Evolutionary conservation across 1,284 basidiomycete species (phyloP).

Genomic region (Microbotryum lychnidis-dioicae): DNA sequence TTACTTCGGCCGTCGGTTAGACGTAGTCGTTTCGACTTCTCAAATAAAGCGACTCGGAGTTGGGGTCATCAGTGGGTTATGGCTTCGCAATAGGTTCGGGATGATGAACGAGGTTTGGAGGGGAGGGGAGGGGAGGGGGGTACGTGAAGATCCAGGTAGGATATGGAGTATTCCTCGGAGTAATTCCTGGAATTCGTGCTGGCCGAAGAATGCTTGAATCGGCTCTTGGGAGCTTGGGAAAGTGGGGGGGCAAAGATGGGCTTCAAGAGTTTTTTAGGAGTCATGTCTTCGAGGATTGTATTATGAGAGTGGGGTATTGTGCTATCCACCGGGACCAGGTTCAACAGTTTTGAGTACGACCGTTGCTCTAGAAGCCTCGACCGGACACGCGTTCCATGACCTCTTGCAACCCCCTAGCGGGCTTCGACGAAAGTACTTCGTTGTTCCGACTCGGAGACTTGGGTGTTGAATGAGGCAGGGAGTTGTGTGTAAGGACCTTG

Average conservation of each 20-base stretch:
- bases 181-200: too few relatives aligned
- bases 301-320: not conserved
- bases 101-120: constrained; percentile 67
- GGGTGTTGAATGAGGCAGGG: constrained; percentile 18
- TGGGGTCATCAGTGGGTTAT: constrained; percentile 44
- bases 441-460: constrained; percentile 62
- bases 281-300: not conserved
- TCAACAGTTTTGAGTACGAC: constrained; percentile 90
- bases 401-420: constrained; percentile 65
- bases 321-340: constrained; percentile 62
- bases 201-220: constrained; percentile 65
- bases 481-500: too few relatives aligned
- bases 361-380: constrained; percentile 86
- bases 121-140: constrained; percentile 52
- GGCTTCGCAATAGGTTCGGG: constrained; percentile 54
- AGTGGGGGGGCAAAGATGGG: not conserved
- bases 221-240: constrained; percentile 50
- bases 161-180: constrained; percentile 46
- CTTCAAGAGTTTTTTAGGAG: not conserved
- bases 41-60: constrained; percentile 53
- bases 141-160: constrained; percentile 66
- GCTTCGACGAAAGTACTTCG: constrained; percentile 76
- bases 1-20: constrained; percentile 35
- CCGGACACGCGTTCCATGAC: constrained; percentile 77
- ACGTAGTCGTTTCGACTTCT: constrained; percentile 89